Base-by-base conservation (phyloP, 345 rosid genomes). In the Eucalyptus tenuipes region DNA sequence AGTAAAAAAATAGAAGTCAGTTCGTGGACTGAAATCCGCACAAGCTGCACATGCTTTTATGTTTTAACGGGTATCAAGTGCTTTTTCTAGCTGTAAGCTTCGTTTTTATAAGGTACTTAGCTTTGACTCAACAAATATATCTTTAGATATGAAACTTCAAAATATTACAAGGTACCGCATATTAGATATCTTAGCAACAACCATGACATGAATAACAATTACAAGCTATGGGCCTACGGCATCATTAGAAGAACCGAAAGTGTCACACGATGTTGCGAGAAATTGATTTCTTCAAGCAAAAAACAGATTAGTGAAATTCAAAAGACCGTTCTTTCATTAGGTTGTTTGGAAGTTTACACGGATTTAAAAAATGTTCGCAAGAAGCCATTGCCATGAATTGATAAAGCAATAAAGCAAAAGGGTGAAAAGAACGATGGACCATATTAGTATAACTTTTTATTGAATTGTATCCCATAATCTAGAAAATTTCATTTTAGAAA, bases 181-280 rank as follows among this genome's bases (percentile, higher is more conserved):
- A 5, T 15, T 5, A 33, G 24, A 33, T 17, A 68, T 31, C 4
- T 12, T 33, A 4, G 18, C 80, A 8, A 16, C 42, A 31, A 17
- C 13, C 24, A 3, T 2, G 10, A 15, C 20, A 66, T n/a, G 75
- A 33, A n/a, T n/a, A 64, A n/a, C 40, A n/a, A n/a, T 66, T 15
- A 13, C 20, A n/a, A 66, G 75, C 40, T 66, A 4, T 2, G 15
- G 2, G 75, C 8, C 22, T 24, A 0, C 22, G 22, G 0, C 24
- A 68, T 31, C 80, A 17, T 33, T 17, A 8, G 5, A 8, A 24
- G 20, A 16, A 31, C 2, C 5, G 0, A 68, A 68, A 68, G 10
- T 1, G 42, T 4, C 42, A 2, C 16, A 3, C 0, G 5, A 1
- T 17, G 2, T 4, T 3, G 3, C 0, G 10, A 66, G 75, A 66